Base-by-base conservation (phyloP, 2,329 filamentous ascomycete genomes). In the Beauveria bassiana region DNA sequence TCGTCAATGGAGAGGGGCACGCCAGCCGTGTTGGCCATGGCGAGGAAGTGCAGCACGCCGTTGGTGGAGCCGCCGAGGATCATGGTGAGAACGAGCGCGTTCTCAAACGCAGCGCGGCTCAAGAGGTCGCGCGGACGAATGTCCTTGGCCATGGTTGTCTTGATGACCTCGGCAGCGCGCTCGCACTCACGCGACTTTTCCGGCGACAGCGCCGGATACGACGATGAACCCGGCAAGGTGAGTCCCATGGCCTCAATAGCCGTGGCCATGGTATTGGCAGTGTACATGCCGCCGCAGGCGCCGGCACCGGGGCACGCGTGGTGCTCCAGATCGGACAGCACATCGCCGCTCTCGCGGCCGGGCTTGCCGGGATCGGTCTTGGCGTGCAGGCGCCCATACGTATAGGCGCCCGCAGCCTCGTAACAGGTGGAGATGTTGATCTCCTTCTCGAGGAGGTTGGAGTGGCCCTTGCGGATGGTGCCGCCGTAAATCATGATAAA, bases 401-500 rank as follows among this genome's bases (percentile, higher is more conserved):
- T 80, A 71, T 89, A 91, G 12, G 92, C 92, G 7, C 93, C 93
- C 16, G 89, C 83, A 1, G 91, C 91, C 75, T 97, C 93, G 72
- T 93, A 95, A 72, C 91, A 96, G 5, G 88, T 93, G 43, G 86
- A 89, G 66, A 97, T 90, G 75, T 96, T 97, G 79, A 97, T 88
- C 26, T 86, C 83, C 70, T 89, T 88, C 65, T 88, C 85, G 28
- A 96, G 81, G 2, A 93, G 81, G 56, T 84, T 77, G 0, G 88
- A 93, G 74, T 91, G 90, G n/a, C 93, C 93, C 64, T 91, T 91
- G 70, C 87, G 86, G 69, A 96, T 97, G 18, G 91, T 90, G 45
- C 93, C 93, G 56, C 93, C 93, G 72, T 97, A 98, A 63, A 98
- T 88, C 92, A 97, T 96, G 71, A 97, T 79, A 53, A 91, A 95